Conservation (phyloP, 805 yeast genomes). For the Hanseniaspora vineae region DNA sequence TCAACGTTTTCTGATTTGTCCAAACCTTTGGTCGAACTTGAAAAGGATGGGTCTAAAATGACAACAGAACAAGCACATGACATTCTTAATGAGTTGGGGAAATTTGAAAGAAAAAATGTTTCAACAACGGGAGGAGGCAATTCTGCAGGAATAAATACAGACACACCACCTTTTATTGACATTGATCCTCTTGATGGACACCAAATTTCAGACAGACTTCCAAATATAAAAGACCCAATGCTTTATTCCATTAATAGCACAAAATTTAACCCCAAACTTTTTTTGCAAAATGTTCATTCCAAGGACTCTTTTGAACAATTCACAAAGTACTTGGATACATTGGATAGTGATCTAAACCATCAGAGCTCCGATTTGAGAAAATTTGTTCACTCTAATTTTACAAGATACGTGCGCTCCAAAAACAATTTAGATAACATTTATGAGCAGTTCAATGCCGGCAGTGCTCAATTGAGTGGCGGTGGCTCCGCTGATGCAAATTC, state of each 20-base stretch:
- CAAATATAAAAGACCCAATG: constrained; percentile 27
- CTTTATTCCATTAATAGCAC: constrained; percentile 43
- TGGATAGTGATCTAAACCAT: constrained; percentile 36
- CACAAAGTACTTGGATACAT: constrained; percentile 30
- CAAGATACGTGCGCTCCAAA: constrained; percentile 52
- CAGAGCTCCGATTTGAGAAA: constrained; percentile 37
- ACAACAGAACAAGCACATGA: constrained; percentile 20
- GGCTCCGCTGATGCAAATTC: constrained; percentile 21
- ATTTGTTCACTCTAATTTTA: constrained; percentile 46
- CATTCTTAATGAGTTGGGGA: constrained; percentile 19
- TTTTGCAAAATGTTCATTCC: constrained; percentile 41
- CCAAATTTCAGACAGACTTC: constrained; percentile 30
- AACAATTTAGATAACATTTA: constrained; percentile 50
- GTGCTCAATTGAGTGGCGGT: no score
- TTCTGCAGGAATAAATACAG: constrained; percentile 12
- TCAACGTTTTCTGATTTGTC: no score
- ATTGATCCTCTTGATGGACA: constrained; percentile 47
- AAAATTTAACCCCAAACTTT: constrained; percentile 43
- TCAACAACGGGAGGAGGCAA: constrained; percentile 6
- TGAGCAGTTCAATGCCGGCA: constrained; percentile 28
- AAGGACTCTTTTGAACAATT: constrained; percentile 42
- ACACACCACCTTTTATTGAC: constrained; percentile 23
- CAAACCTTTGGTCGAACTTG: no score
- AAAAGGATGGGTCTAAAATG: not conserved
- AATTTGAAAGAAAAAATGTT: constrained; percentile 15